Conservation (phyloP, 257 asterid genomes). For the Scutellaria galericulata region DNA sequence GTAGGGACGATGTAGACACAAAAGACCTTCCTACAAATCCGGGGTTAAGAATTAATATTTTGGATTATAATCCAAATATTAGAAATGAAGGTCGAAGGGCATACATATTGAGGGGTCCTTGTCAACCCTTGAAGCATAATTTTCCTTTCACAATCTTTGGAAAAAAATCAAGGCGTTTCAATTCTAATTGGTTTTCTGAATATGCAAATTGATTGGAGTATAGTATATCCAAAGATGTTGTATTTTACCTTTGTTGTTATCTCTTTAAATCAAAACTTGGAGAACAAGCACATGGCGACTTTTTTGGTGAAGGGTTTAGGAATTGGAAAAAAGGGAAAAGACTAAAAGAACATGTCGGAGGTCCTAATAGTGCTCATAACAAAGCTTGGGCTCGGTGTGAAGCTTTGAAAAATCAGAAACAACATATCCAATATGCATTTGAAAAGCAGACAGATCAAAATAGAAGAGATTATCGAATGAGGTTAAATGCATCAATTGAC, state of each 20-base stretch:
- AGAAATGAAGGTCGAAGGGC: slow-evolving; percentile 15
- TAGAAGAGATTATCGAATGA: not conserved
- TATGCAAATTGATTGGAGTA: too few relatives aligned
- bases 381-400: not conserved
- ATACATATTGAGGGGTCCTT: not conserved
- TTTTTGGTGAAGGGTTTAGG: not conserved
- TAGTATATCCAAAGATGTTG: too few relatives aligned
- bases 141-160: not conserved
- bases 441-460: not conserved
- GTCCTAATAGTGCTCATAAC: not conserved
- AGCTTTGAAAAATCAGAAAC: not conserved
- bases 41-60: slow-evolving; percentile 4
- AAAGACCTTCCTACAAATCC: slow-evolving; percentile 8
- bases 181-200: too few relatives aligned
- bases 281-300: not conserved
- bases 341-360: not conserved
- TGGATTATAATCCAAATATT: slow-evolving; percentile 11
- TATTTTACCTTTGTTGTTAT: not conserved
- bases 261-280: not conserved
- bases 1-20: not conserved
- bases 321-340: not conserved
- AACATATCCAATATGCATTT: not conserved
- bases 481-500: not conserved
- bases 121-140: slow-evolving; percentile 5
- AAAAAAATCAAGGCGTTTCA: slow-evolving; percentile 2